Evolutionary conservation across 768 basidiomycete species (phyloP), one percentile per base, ranked within the genome.

Genomic region (Dentipellis sp.): DNA sequence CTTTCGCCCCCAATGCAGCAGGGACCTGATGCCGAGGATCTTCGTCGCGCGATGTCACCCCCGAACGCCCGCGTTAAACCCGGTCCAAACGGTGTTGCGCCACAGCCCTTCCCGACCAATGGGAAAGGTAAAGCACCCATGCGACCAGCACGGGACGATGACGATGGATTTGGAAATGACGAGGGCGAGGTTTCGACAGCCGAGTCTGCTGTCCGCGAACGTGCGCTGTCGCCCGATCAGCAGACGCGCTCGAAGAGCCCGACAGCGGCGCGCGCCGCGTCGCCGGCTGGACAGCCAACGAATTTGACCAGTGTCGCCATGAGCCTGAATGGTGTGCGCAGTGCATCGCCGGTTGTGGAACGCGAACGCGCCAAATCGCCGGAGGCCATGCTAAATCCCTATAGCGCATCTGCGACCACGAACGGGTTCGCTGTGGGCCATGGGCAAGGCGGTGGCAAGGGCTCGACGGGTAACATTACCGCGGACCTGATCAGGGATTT

Each of bases 401-500:
- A 84, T 63, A 73, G 65, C 58, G 66, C 72, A 40, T 29, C 29
- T 29, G 67, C 70, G 53, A 67, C 65, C 53, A 60, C 55, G 49
- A 66, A 66, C 57, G 55, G 73, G 17, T 62, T 67, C 16, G 3
- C 29, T 29, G 78, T 81, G 3, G 29, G 35, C 23, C 17, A 51
- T 36, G 75, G 81, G 6, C 71, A 72, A 5, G 64, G 69, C 29
- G 86, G 82, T 55, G 80, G 78, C 11, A 73, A 63, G 19, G 71
- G 82, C 0, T 88, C 88, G 10, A 79, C 84, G 0, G 80, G 84
- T 6, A 88, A 81, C 65, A 76, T 86, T 17, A 77, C 86, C 3
- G 82, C 86, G 11, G 93, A 94, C 64, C 69, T 92, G 58, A 71
- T 90, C 46, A 77, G 83, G 40, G 91, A 94, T 63, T 71, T 94